Conservation (phyloP, 495 filamentous ascomycete genomes). For the Halenospora varia region DNA sequence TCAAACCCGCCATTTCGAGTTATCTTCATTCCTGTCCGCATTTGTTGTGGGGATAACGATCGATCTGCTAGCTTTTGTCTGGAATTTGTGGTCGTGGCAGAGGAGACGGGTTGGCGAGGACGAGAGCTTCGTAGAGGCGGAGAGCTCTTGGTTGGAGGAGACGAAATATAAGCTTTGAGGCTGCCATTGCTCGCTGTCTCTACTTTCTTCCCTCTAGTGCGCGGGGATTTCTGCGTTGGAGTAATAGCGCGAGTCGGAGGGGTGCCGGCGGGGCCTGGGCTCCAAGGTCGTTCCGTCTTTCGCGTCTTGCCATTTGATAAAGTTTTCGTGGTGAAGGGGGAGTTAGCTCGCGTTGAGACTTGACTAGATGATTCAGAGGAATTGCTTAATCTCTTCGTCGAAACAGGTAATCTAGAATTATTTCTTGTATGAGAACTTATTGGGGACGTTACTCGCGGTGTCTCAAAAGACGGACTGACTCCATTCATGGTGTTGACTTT, state of each 20-base stretch:
- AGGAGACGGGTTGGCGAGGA: conserved; percentile 73
- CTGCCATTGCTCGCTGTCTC: conserved; percentile 34
- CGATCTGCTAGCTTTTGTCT: conserved; percentile 51
- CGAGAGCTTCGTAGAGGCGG: conserved; percentile 80
- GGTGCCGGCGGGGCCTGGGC: conserved; percentile 29
- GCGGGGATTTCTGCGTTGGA: conserved; percentile 27
- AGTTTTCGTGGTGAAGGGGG: conserved; percentile 40
- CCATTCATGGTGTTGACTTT: conserved; percentile 28
- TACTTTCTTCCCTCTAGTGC: conserved; percentile 22
- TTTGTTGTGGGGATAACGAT: conserved; percentile 15
- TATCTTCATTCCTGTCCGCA: conserved; percentile 32
- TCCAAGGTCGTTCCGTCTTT: conserved; percentile 32
- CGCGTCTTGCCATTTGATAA: conserved; percentile 34
- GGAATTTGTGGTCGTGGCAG: conserved; percentile 62
- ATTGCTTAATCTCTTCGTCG: conserved; percentile 32
- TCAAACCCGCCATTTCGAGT: conserved; percentile 29
- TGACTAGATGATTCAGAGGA: conserved; percentile 40
- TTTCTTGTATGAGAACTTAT: conserved; percentile 21
- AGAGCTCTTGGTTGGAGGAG: conserved; percentile 45
- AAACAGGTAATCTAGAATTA: conserved; percentile 17
- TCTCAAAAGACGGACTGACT: conserved; percentile 23
- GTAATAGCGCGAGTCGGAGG: conserved; percentile 36
- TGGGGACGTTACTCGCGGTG: conserved; percentile 21
- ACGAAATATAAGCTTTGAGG: conserved; percentile 49
- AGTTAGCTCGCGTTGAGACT: conserved; percentile 45